Evolutionary conservation across 176 grass and related monocot species (phyloP).

Genomic region (Oryza nivara): DNA sequence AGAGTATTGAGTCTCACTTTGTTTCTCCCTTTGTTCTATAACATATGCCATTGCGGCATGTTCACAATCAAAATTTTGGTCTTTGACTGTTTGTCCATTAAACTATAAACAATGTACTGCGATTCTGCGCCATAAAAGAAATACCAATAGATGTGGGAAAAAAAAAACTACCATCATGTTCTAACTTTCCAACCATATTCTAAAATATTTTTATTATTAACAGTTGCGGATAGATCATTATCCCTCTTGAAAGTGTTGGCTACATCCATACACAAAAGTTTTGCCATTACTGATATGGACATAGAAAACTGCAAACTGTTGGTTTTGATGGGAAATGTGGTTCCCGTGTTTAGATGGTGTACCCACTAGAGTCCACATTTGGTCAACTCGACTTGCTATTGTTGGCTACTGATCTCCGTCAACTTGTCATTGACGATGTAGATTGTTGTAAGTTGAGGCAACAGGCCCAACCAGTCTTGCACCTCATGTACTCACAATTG

Average conservation of each 20-base stretch:
- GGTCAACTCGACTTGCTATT: neutral
- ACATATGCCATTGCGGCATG: neutral
- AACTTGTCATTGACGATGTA: neutral
- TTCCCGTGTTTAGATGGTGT: neutral
- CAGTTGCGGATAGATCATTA: neutral
- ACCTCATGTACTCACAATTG: neutral
- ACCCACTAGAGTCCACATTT: neutral
- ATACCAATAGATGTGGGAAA: neutral
- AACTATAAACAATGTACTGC: neutral
- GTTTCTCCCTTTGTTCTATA: neutral
- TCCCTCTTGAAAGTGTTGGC: neutral
- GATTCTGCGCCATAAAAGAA: neutral
- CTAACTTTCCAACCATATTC: neutral
- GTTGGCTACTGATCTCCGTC: neutral
- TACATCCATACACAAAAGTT: neutral
- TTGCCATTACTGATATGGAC: neutral
- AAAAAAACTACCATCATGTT: neutral
- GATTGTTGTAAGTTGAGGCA: neutral
- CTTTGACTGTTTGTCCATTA: neutral
- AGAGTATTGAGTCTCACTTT: neutral
- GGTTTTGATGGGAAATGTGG: neutral
- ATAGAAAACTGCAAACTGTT: neutral
- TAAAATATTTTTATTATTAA: constrained; percentile 17
- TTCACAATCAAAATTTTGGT: neutral
- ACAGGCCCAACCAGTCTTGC: neutral